These are phyloP conservation scores for Angomonas deanei DNA, from an alignment of 208 protist genomes.

Conservation along the genomic window DNA sequence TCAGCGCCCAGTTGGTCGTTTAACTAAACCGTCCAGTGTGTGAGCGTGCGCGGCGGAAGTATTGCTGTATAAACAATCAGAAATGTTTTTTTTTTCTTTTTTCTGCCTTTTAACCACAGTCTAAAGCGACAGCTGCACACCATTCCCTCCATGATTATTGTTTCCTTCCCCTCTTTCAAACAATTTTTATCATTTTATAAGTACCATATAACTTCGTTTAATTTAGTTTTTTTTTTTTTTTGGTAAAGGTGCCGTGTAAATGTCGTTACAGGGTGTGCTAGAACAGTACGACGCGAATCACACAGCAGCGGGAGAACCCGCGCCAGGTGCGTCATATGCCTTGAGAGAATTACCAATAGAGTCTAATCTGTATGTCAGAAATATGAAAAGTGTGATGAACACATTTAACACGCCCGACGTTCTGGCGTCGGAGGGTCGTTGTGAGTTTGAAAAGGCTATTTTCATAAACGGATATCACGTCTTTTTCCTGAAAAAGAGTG, in stretches of 20 bases:
- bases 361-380: background rate
- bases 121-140: no score
- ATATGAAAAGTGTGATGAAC: background rate
- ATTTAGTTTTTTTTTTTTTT: background rate
- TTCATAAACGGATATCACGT: background rate
- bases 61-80: no score
- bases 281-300: no score
- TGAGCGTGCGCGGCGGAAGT: no score
- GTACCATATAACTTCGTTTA: background rate
- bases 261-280: no score
- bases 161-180: no score
- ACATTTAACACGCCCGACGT: background rate
- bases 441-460: background rate
- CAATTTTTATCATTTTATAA: no score
- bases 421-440: background rate
- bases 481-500: background rate
- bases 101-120: slow-evolving; percentile 4
- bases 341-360: background rate
- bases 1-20: slow-evolving; percentile 43
- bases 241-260: no score
- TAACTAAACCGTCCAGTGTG: slow-evolving; percentile 3
- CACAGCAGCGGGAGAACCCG: no score
- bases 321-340: no score
- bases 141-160: no score
- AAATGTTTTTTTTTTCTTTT: slow-evolving; percentile 9